Percentiles rank a stretch among this genome's conserved stretches.
These are phyloP conservation scores for Candida germanica DNA, from an alignment of 805 yeast species.

Conservation along the genomic window DNA sequence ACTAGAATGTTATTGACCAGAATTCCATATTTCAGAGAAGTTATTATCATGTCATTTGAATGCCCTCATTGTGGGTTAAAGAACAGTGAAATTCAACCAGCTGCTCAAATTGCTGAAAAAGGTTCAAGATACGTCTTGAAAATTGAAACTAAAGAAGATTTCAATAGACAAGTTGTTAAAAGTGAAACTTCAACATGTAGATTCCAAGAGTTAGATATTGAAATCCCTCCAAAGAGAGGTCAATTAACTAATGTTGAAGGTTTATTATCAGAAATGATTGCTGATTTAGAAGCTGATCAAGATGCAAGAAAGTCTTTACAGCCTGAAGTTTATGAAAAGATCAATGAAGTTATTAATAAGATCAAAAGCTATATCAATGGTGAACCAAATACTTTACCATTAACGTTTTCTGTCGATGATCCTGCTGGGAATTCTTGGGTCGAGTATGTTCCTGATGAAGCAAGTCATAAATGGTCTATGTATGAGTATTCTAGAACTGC, in stretches of 20 bases:
- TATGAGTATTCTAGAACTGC: slow-evolving; percentile 79
- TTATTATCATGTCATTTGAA: slow-evolving; percentile 89
- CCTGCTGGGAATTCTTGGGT: slow-evolving; percentile 98
- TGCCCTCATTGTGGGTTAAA: slow-evolving; percentile 94
- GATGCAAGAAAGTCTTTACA: slow-evolving; percentile 69
- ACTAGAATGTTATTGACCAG: slow-evolving; percentile 82
- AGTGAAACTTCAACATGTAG: slow-evolving; percentile 79
- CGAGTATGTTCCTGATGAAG: slow-evolving; percentile 81
- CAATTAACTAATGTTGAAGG: slow-evolving; percentile 94
- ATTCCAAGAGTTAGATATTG: slow-evolving; percentile 83
- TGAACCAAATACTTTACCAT: slow-evolving; percentile 64
- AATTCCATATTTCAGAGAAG: slow-evolving; percentile 89
- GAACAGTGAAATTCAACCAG: slow-evolving; percentile 95
- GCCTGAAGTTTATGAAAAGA: slow-evolving; percentile 73
- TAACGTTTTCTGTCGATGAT: slow-evolving; percentile 80
- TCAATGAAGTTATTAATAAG: slow-evolving; percentile 62
- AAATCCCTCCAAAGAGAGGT: slow-evolving; percentile 93
- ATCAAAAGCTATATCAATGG: slow-evolving; percentile 63
- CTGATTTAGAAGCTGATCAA: slow-evolving; percentile 79
- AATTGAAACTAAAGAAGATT: slow-evolving; percentile 66
- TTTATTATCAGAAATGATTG: slow-evolving; percentile 74
- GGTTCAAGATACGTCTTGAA: slow-evolving; percentile 73
- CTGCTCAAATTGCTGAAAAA: slow-evolving; percentile 83
- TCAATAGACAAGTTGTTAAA: slow-evolving; percentile 88
- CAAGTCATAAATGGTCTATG: slow-evolving; percentile 87